A percentile compares a stretch with the other conserved stretches of the same genome.
These are phyloP conservation scores for Leccinum angustisporum DNA, from an alignment of 1,284 basidiomycete species.

Conservation along the genomic window DNA sequence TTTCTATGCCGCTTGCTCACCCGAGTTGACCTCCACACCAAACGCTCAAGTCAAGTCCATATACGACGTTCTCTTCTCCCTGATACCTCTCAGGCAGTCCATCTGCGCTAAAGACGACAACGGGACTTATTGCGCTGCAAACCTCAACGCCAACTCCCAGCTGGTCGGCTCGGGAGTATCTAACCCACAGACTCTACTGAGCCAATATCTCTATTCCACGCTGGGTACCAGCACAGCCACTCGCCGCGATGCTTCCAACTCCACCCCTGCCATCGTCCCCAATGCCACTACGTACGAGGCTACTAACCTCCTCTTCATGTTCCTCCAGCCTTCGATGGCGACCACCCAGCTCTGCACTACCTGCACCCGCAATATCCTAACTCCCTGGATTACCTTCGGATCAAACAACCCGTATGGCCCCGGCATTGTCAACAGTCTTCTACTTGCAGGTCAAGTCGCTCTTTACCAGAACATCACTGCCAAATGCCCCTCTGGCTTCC, in stretches of 20 bases:
- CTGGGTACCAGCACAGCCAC: conserved; percentile 24
- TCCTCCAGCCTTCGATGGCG: conserved; percentile 57
- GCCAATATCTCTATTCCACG: conserved; percentile 20
- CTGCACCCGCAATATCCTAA: conserved; percentile 77
- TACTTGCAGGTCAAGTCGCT: conserved; percentile 63
- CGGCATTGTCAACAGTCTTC: conserved; percentile 61
- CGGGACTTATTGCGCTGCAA: conserved; percentile 65
- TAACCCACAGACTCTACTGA: conserved; percentile 18
- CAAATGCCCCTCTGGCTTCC: conserved; percentile 65
- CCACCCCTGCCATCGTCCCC: conserved; percentile 45
- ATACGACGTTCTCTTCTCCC: conserved; percentile 80
- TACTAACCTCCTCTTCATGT: conserved; percentile 78
- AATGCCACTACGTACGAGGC: conserved; percentile 65
- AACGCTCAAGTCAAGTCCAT: conserved; percentile 52
- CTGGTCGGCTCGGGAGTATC: conserved; percentile 15
- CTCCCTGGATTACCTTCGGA: conserved; percentile 77
- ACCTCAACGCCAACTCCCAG: conserved; percentile 32
- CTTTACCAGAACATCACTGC: conserved; percentile 63
- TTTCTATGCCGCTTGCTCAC: conserved; percentile 69
- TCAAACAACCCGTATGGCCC: conserved; percentile 68
- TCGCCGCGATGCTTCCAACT: conserved; percentile 30
- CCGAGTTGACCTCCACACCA: conserved; percentile 60
- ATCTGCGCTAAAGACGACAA: conserved; percentile 74
- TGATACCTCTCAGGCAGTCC: conserved; percentile 63
- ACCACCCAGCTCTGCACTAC: conserved; percentile 66